Conservation (phyloP, 176 grass and related monocot species). For the Triticum turgidum region DNA sequence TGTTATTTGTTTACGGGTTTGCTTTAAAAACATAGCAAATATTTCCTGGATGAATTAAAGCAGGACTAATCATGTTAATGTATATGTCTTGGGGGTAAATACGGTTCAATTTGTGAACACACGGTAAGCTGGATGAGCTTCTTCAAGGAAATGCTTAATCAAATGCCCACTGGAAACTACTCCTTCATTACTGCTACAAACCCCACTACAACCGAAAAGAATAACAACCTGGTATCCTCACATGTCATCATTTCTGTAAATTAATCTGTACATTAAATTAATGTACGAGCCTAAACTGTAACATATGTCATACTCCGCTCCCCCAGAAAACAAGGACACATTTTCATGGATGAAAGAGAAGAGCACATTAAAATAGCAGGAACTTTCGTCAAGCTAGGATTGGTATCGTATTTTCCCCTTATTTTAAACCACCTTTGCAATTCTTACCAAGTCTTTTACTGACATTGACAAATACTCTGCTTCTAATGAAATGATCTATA, state of each 20-base stretch:
- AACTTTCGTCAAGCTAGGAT: neutral
- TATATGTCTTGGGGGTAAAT: constrained; percentile 3
- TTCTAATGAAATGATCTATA: constrained; percentile 6
- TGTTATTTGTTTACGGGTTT: neutral
- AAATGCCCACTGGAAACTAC: neutral
- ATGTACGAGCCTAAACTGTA: constrained; percentile 2
- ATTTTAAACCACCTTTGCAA: neutral
- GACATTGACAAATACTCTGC: constrained; percentile 16
- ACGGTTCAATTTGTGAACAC: neutral
- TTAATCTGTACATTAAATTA: constrained; percentile 9
- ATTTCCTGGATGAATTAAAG: neutral
- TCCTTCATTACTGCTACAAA: constrained; percentile 18
- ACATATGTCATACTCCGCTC: constrained; percentile 1
- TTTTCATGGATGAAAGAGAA: constrained; percentile 9
- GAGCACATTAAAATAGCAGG: neutral
- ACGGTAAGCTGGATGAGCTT: neutral
- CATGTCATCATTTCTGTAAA: neutral
- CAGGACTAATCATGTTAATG: constrained; percentile 17
- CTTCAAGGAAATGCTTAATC: neutral
- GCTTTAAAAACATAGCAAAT: neutral
- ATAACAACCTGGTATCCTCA: constrained; percentile 21
- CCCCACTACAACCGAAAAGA: neutral
- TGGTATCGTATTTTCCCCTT: neutral
- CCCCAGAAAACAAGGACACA: neutral
- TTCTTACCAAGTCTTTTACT: constrained; percentile 15